phyloP scores from a whole-genome alignment of 2,329 filamentous ascomycete genomes.

The Lecanosticta acicola region DNA sequence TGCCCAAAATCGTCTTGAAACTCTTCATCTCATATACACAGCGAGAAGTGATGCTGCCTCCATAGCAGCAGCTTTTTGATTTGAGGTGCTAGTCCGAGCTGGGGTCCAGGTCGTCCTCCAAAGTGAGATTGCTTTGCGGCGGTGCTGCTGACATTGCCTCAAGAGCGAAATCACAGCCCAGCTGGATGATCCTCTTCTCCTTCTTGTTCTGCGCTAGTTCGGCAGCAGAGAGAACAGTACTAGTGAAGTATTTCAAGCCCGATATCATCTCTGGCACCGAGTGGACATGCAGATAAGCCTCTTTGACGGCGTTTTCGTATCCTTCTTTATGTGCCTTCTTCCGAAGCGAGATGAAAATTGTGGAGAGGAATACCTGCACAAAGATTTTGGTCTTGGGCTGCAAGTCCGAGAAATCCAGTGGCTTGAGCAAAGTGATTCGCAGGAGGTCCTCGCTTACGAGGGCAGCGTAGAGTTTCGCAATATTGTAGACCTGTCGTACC shows the following conservation, averaged over 20 bases:
- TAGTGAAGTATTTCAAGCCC: slow-evolving; percentile 73
- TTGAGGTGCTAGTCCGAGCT: neutral
- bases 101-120: slow-evolving; percentile 5
- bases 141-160: slow-evolving; percentile 18
- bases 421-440: slow-evolving; percentile 54
- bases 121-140: neutral
- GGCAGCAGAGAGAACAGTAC: slow-evolving; percentile 66
- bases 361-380: slow-evolving; percentile 73
- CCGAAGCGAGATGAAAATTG: slow-evolving; percentile 54
- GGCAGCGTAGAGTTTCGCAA: slow-evolving; percentile 61
- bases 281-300: slow-evolving; percentile 60
- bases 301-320: slow-evolving; percentile 55
- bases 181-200: slow-evolving; percentile 48
- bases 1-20: too few species aligned
- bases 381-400: slow-evolving; percentile 72
- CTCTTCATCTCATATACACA: too few species aligned
- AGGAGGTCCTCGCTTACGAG: slow-evolving; percentile 57
- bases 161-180: slow-evolving; percentile 35
- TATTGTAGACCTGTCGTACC: slow-evolving; percentile 58
- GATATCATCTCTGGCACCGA: slow-evolving; percentile 63
- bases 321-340: slow-evolving; percentile 35
- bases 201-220: slow-evolving; percentile 45
- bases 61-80: neutral
- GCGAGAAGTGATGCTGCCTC: too few species aligned
- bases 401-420: slow-evolving; percentile 71